Evolutionary conservation across 108 stramenopile genomes (phyloP), one percentile per base, ranked within the genome.

Genomic region (Cyclotella atomus): DNA sequence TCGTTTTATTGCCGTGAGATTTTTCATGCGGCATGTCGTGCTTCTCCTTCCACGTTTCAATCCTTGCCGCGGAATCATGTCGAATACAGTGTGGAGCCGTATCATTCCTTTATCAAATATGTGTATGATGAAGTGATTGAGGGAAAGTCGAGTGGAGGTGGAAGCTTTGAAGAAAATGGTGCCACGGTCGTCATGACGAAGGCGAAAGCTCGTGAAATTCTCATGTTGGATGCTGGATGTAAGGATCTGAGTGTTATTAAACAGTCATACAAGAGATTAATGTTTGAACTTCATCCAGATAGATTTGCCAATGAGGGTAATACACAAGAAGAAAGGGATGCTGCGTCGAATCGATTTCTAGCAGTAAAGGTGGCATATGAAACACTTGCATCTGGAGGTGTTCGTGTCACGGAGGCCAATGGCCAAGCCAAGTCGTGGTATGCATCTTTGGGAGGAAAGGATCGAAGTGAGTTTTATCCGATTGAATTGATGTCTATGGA

Each of bases 1-100:
- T 91, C 90, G 3, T 76, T 83, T 23, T 91, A 91, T 57, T 94
- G 93, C 61, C 85, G 93, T 9, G 93, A 94, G 61, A 84, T 91
- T 19, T 76, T 74, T 47, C 74, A 84, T 52, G 55, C 83, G 21
- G 93, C 89, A 1, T 67, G 71, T 3, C 52, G 83, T 9, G 87
- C 88, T 3, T 79, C 93, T 16, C 87, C 81, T 6, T 63, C 76
- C n/a, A 59, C 85, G 3, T 89, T 94, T 68, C 41, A 73, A 14
- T 69, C 78, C 0, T 45, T 91, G 8, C 84, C 93, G 2, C 71
- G 90, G 5, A 89, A 88, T 46, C 47, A 76, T 23, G 73, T 94
- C 10, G 85, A 89, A 56, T 94, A 94, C 65, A 76, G 86, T 45
- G 81, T 83, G 15, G 93, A 94, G 68, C 76, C 88, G 1, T 59